phyloP scores from a whole-genome alignment of 2,329 filamentous ascomycete species.

The Aspergillus ustus region DNA sequence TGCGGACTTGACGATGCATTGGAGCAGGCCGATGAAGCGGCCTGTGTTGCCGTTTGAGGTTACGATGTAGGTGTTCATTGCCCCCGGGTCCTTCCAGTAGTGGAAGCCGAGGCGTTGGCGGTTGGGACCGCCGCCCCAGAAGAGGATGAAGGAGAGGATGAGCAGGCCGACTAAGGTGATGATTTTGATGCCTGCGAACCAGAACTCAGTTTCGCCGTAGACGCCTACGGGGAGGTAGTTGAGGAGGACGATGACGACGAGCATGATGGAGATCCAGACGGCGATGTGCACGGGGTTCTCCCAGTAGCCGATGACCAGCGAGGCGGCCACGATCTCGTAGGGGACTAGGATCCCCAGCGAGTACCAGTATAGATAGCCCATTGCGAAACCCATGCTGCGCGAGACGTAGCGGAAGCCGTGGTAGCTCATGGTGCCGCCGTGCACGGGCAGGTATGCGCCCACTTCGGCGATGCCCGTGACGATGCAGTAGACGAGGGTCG shows the following conservation, averaged over 20 bases:
- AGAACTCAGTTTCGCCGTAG: slow-evolving; percentile 61
- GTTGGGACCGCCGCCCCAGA: slow-evolving; percentile 60
- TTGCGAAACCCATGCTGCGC: slow-evolving; percentile 47
- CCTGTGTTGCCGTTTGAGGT: slow-evolving; percentile 47
- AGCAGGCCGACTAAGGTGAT: slow-evolving; percentile 58
- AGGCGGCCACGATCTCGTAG: slow-evolving; percentile 68
- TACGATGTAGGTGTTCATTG: slow-evolving; percentile 55
- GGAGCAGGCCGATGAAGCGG: slow-evolving; percentile 58
- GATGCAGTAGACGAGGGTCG: slow-evolving; percentile 51
- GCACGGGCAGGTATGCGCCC: slow-evolving; percentile 49
- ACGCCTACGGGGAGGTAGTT: slow-evolving; percentile 55
- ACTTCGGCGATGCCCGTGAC: slow-evolving; percentile 53
- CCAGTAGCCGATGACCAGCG: slow-evolving; percentile 70
- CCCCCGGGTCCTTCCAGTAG: slow-evolving; percentile 55
- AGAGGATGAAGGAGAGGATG: slow-evolving; percentile 58
- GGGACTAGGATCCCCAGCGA: slow-evolving; percentile 52
- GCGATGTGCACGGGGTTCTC: slow-evolving; percentile 47
- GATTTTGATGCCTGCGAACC: slow-evolving; percentile 58
- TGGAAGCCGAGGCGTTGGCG: slow-evolving; percentile 56
- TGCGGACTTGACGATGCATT: slow-evolving; percentile 55
- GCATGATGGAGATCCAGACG: slow-evolving; percentile 60
- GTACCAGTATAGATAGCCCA: slow-evolving; percentile 55
- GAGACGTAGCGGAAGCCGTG: slow-evolving; percentile 50
- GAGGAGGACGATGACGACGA: slow-evolving; percentile 60
- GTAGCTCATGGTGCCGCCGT: slow-evolving; percentile 50